Evolutionary conservation across 768 basidiomycete genomes (phyloP), one percentile per base, ranked within the genome.

Genomic region (Coprinopsis sp.): DNA sequence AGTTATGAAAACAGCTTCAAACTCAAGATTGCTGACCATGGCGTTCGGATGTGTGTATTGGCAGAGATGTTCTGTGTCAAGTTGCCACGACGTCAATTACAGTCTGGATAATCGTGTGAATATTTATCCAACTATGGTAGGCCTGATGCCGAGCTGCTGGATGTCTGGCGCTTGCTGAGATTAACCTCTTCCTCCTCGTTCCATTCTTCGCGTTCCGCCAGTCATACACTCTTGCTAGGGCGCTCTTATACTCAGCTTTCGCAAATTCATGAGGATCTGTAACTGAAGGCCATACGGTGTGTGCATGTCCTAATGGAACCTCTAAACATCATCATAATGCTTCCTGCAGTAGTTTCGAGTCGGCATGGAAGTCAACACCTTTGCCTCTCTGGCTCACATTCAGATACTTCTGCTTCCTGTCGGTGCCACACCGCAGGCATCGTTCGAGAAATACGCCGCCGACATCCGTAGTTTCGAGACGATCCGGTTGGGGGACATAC

Each of bases 371-470:
- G 73, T 74, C 40, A 69, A 79, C 65, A 71, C 80, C 12, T 93
- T 91, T 58, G 85, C 83, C 19, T 87, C 89, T 16, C 78, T 95
- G 37, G 92, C 90, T 16, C 88, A 90, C 61, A 72, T 97, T 47
- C 82, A 78, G 48, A 77, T 98, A 38, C 78, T 98, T 16, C 77
- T 97, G 49, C 65, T 96, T 13, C 94, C 95, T 13, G 82, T 97
- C 10, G 91, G 91, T 29, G 65, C 77, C 6, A 87, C 96, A 52
- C 69, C 79, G 1, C 73, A 74, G 33, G 54, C 76, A n/a, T 69
- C 76, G 2, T 96, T 88, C 59, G 81, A 91, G 40, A 74, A 73
- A 52, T 91, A 86, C 72, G 78, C 83, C 4, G 64, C 73, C 25
- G 81, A 92, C 55, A 80, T 98, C 47, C 74, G 81, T 39, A 75